These are phyloP conservation scores for Boechera stricta DNA, from an alignment of 345 rosid genomes.

Conservation along the genomic window DNA sequence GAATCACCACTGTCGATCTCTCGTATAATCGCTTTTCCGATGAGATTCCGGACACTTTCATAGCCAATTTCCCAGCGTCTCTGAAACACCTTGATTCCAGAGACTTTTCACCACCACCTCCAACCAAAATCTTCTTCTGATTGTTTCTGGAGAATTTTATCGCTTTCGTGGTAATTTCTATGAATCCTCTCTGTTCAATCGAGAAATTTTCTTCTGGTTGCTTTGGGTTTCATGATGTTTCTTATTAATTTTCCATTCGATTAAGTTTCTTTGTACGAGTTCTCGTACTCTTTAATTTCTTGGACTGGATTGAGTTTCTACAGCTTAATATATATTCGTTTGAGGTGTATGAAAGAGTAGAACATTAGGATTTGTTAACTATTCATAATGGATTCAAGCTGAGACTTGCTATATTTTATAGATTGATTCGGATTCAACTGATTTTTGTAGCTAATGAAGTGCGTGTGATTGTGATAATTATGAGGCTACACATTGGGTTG, in stretches of 20 bases:
- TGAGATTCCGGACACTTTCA: slow-evolving; percentile 56
- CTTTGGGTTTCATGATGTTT: neutral
- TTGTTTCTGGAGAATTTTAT: slow-evolving; percentile 4
- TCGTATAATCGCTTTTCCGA: slow-evolving; percentile 71
- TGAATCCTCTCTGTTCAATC: neutral
- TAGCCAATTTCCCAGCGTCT: slow-evolving; percentile 50
- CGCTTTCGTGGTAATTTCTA: neutral
- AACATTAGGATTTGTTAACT: neutral
- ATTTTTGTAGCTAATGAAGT: slow-evolving; percentile 9
- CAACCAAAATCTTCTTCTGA: neutral
- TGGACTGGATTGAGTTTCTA: slow-evolving; percentile 9
- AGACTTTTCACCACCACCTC: too few species aligned
- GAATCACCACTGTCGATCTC: slow-evolving; percentile 65
- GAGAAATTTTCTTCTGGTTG: neutral
- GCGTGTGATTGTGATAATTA: too few species aligned
- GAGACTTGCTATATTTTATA: neutral
- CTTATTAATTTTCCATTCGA: neutral
- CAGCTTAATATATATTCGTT: neutral
- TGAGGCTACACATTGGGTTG: too few species aligned
- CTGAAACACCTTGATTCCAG: slow-evolving; percentile 60
- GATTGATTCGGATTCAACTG: slow-evolving; percentile 10
- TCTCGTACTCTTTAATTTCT: neutral
- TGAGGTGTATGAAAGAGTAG: neutral
- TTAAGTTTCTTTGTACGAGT: neutral
- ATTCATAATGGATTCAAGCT: slow-evolving; percentile 2